Evolutionary conservation across 2,329 filamentous ascomycete species (phyloP), one percentile per base, ranked within the genome.

Genomic region (Aspergillus terreus): DNA sequence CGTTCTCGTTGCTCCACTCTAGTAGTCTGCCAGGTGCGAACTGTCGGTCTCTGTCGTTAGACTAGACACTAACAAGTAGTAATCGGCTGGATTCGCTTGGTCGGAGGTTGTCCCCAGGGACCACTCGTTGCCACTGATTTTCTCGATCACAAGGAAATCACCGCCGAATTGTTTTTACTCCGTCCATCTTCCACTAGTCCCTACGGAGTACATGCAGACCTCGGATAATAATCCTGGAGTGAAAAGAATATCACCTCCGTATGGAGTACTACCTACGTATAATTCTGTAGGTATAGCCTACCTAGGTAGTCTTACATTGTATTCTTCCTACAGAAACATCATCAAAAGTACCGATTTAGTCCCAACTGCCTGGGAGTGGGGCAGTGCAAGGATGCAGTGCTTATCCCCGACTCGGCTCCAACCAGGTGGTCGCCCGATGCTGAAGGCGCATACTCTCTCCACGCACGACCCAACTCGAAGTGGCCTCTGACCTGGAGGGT

Each of bases 321-420:
- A 23, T 2, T 23, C 6, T 23, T 23, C 21, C 21, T 23, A 23
- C 21, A 23, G 21, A 23, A 23, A 23, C 4, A 23, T 5, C 21
- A 23, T 23, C n/a, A 23, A 42, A 42, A 42, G 38, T 42, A 42
- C 38, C 15, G 4, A 23, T n/a, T 17, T 6, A 38, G 35, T 38
- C 45, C 58, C 57, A 42, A 51, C 17, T 58, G 49, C 51, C 47
- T 53, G 52, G 52, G 21, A 42, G 64, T 67, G 65, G 65, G 62
- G 59, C 56, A 46, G 40, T 51, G 44, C 59, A 58, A 58, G 55
- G 58, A 61, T 65, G 47, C 56, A 58, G 57, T 67, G 64, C 63
- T 65, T 67, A 65, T 61, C 58, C 58, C 53, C 52, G 47, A 56
- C 49, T 51, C 56, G 47, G 53, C 52, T 52, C 47, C 41, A 58